Base-by-base conservation (phyloP, 495 filamentous ascomycete species). In the Penicillium alfredii region DNA sequence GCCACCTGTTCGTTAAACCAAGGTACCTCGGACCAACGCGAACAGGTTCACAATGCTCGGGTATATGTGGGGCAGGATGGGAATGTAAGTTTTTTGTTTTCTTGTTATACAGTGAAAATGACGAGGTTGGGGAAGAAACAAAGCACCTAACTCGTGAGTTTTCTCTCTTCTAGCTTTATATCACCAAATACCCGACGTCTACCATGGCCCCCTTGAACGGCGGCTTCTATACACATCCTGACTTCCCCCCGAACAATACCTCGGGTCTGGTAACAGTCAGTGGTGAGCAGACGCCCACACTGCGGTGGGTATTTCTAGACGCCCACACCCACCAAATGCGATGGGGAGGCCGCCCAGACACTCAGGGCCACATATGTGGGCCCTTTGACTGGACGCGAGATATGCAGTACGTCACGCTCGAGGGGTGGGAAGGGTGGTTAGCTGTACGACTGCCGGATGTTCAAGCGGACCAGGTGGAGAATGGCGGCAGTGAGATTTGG, bases 231-330 rank as follows among this genome's bases (percentile, higher is more conserved):
- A 37, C 33, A 24, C 47, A 52, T 18, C 47, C 55, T 1, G 51
- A 58, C 20, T 55, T 55, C 18, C 39, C 45, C 4, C 42, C 48
- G 6, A 30, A 45, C 8, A 58, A 58, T 33, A 43, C 47, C 0
- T 31, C 44, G 15, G 55, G 55, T 2, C 16, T 59, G 20, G 49
- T 59, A 8, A 51, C 55, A 1, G 33, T 53, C 25, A 59, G 40
- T 32, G 49, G 49, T 2, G 55, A 56, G 29, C 38, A 51, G 17
- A 33, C 51, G 0, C 55, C 55, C 1, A 46, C 42, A 22, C 27
- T 56, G 20, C 51, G 55, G 10, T 59, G 55, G 55, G 55, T 55
- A 4, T 59, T 53, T 30, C 32, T 53, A 3, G 52, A 56, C 27
- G 18, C 24, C 9, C 15, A 46, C 12, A 56, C 52, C 8, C 35